Percentiles rank a stretch among this genome's conserved stretches.
Conservation (phyloP, 768 basidiomycete genomes). For the Tylopilus plumbeoviolaceoides region DNA sequence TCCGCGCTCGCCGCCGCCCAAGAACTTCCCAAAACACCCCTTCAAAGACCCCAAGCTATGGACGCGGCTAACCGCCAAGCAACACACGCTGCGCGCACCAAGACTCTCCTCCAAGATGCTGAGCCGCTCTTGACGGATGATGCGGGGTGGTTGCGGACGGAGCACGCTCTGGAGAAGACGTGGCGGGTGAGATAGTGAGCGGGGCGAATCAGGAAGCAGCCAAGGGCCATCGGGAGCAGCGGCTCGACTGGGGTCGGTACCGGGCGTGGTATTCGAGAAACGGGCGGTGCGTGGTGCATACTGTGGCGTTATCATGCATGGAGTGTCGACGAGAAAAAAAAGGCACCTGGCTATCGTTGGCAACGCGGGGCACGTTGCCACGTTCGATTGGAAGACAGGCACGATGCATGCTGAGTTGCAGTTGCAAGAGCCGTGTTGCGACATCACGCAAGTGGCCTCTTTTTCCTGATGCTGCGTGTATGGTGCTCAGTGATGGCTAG, state of each 20-base stretch:
- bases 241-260: slow-evolving; percentile 84
- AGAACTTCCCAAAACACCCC: slow-evolving; percentile 51
- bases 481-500: neutral
- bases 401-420: slow-evolving; percentile 84
- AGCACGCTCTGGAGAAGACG: slow-evolving; percentile 80
- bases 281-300: slow-evolving; percentile 60
- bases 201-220: slow-evolving; percentile 72
- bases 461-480: neutral
- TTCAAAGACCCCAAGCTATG: slow-evolving; percentile 75
- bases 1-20: slow-evolving; percentile 42
- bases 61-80: slow-evolving; percentile 63
- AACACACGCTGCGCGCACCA: slow-evolving; percentile 56
- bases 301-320: neutral
- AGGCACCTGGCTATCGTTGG: slow-evolving; percentile 89
- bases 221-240: slow-evolving; percentile 71
- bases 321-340: neutral
- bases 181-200: slow-evolving; percentile 78
- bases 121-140: slow-evolving; percentile 67
- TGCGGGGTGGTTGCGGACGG: slow-evolving; percentile 67
- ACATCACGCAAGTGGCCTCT: slow-evolving; percentile 68
- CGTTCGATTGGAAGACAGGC: slow-evolving; percentile 91
- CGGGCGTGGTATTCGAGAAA: slow-evolving; percentile 83
- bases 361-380: slow-evolving; percentile 78
- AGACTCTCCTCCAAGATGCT: slow-evolving; percentile 62
- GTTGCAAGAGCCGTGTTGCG: slow-evolving; percentile 84